These are phyloP conservation scores for Vinca minor DNA, from an alignment of 257 asterid genomes.

Conservation along the genomic window DNA sequence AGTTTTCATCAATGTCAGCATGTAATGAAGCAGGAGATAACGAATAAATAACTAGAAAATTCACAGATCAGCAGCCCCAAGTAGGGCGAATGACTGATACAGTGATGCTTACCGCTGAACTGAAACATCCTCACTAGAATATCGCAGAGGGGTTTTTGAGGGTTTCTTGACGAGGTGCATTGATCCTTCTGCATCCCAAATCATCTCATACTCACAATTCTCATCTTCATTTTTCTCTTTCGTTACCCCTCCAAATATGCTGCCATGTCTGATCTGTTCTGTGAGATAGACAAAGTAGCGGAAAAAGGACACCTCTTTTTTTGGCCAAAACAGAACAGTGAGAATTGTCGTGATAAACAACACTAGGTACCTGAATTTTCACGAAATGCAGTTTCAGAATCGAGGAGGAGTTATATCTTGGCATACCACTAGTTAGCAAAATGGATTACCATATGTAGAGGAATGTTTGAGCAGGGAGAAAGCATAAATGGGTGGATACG, in stretches of 20 bases:
- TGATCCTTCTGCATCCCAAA: constrained; percentile 96
- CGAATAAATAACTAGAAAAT: not conserved
- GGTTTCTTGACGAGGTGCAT: constrained; percentile 88
- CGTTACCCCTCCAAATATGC: constrained; percentile 29
- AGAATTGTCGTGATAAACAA: constrained; percentile 61
- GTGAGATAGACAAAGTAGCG: constrained; percentile 31
- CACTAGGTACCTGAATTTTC: constrained; percentile 58
- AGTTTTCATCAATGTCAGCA: not conserved
- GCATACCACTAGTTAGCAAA: not conserved
- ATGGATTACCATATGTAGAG: constrained; percentile 67
- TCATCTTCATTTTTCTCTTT: constrained; percentile 88
- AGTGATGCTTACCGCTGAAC: constrained; percentile 51
- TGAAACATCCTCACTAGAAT: constrained; percentile 32
- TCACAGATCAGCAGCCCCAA: not conserved
- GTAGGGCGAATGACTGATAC: not conserved
- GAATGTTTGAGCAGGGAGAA: constrained; percentile 73
- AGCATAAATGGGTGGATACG: constrained; percentile 58
- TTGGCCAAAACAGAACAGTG: constrained; percentile 56
- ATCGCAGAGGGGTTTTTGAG: constrained; percentile 31
- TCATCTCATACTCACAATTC: constrained; percentile 68
- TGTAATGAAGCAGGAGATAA: not conserved
- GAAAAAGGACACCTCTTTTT: constrained; percentile 41
- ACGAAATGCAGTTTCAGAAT: constrained; percentile 10
- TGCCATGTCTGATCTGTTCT: constrained; percentile 30
- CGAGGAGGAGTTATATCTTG: not conserved